phyloP scores from a whole-genome alignment of 352 stramenopile species.

The Globisporangium cystogenes region DNA sequence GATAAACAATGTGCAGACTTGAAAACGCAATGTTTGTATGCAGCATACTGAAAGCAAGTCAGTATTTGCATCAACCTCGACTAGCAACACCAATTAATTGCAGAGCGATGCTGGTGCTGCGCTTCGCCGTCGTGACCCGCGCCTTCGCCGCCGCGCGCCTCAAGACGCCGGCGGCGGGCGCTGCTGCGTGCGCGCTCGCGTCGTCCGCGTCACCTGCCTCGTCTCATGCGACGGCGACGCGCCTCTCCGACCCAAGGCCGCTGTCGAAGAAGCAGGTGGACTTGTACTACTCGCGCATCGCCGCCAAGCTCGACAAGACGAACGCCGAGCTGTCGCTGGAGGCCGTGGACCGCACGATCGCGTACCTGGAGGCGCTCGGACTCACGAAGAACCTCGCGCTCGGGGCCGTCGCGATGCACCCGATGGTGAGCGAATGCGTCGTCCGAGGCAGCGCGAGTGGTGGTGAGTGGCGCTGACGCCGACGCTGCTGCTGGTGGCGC shows the following conservation, averaged over 20 bases:
- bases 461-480: not conserved
- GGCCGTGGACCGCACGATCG: conserved; percentile 19
- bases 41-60: too few relatives aligned
- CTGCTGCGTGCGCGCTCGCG: not conserved
- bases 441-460: not conserved
- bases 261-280: conserved; percentile 14
- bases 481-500: too few relatives aligned
- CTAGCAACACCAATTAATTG: too few relatives aligned
- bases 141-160: too few relatives aligned
- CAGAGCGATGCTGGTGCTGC: too few relatives aligned
- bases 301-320: conserved; percentile 22
- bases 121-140: not conserved
- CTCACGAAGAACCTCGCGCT: conserved; percentile 26
- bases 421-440: conserved; percentile 16
- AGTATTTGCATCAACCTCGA: too few relatives aligned
- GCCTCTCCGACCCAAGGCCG: not conserved
- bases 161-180: not conserved
- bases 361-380: conserved; percentile 25
- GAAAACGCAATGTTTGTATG: too few relatives aligned
- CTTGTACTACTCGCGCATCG: conserved; percentile 31
- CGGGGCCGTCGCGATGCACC: conserved; percentile 24
- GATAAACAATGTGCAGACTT: too few relatives aligned
- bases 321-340: conserved; percentile 16
- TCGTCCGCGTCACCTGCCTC: not conserved
- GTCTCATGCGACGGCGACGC: not conserved